Evolutionary conservation across 768 basidiomycete genomes (phyloP).

Genomic region (Multifurca ochricompacta): DNA sequence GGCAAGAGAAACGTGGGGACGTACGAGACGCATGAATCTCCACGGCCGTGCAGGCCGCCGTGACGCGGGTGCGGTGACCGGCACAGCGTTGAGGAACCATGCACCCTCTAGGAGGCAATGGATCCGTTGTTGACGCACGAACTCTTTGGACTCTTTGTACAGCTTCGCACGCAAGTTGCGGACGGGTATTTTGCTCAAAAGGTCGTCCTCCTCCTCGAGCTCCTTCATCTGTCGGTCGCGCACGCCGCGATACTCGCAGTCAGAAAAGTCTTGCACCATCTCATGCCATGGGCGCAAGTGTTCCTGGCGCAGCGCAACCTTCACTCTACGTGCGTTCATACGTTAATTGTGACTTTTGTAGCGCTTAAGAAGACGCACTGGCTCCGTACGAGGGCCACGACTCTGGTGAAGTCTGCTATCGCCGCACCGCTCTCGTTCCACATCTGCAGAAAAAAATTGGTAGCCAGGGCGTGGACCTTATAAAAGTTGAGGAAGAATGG

Average conservation of each 20-base stretch:
- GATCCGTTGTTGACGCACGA: constrained; percentile 82
- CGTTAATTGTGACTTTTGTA: neutral
- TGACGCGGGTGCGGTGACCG: constrained; percentile 33
- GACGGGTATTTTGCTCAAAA: constrained; percentile 78
- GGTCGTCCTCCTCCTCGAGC: constrained; percentile 80
- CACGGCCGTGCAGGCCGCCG: constrained; percentile 61
- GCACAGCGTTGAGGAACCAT: constrained; percentile 83
- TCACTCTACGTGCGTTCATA: constrained; percentile 42
- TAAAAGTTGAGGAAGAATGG: constrained; percentile 85
- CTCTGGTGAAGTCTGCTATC: constrained; percentile 65
- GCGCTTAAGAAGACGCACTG: constrained; percentile 48
- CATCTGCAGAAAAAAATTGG: constrained; percentile 85
- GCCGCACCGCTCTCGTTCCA: constrained; percentile 85
- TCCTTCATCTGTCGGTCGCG: constrained; percentile 87
- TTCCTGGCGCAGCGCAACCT: constrained; percentile 67
- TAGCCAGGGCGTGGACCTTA: constrained; percentile 72
- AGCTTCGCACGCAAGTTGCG: constrained; percentile 78
- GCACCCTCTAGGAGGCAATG: constrained; percentile 83
- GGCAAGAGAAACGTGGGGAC: constrained; percentile 13
- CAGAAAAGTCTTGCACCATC: constrained; percentile 73
- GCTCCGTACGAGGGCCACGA: constrained; percentile 70
- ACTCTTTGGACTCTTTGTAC: constrained; percentile 85
- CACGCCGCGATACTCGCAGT: constrained; percentile 78
- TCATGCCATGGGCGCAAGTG: constrained; percentile 74
- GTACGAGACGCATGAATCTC: constrained; percentile 82